Percentiles rank a stretch among this genome's conserved stretches.
Conservation (phyloP, 2,329 filamentous ascomycete species). For the Ophiostoma piceae region DNA sequence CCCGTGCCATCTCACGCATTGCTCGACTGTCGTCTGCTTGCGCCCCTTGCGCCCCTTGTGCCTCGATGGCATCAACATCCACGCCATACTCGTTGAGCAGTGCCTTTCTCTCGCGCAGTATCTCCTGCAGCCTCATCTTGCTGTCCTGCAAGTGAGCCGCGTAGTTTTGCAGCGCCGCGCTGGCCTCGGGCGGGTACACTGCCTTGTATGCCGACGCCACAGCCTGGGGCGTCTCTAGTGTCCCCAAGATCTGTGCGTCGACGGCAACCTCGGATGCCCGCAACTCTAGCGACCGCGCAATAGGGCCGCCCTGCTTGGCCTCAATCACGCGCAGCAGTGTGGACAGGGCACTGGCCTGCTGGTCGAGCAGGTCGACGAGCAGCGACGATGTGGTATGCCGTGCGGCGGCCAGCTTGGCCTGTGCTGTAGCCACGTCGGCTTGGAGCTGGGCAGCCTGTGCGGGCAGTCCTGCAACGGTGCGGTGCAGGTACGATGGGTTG, state of each 20-base stretch:
- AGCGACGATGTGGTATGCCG: conserved; percentile 39
- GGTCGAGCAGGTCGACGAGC: conserved; percentile 38
- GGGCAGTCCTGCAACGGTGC: conserved; percentile 48
- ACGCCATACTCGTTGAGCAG: conserved; percentile 50
- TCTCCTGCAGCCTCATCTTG: conserved; percentile 42
- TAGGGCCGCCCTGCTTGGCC: conserved; percentile 49
- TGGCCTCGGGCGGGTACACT: conserved; percentile 44
- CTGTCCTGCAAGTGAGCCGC: conserved; percentile 46
- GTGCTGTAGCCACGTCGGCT: conserved; percentile 32
- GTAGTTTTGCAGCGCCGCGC: conserved; percentile 44
- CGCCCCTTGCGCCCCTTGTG: conserved; percentile 15
- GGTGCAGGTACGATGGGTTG: conserved; percentile 55
- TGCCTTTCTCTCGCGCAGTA: conserved; percentile 38
- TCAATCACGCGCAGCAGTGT: conserved; percentile 49
- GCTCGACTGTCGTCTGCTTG: conserved; percentile 41
- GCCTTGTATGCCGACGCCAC: conserved; percentile 36
- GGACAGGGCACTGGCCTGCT: conserved; percentile 38
- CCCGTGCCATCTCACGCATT: conserved; percentile 50
- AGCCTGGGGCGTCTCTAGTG: conserved; percentile 37
- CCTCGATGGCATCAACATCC: conserved; percentile 37
- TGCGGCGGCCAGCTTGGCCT: conserved; percentile 35
- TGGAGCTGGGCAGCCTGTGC: conserved; percentile 38
- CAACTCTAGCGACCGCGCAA: conserved; percentile 49
- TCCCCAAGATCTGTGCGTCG: conserved; percentile 39
- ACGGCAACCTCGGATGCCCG: conserved; percentile 44